Percentiles rank a stretch among this genome's conserved stretches.
Conservation (phyloP, 2,329 filamentous ascomycete genomes). For the Pyricularia grisea region DNA sequence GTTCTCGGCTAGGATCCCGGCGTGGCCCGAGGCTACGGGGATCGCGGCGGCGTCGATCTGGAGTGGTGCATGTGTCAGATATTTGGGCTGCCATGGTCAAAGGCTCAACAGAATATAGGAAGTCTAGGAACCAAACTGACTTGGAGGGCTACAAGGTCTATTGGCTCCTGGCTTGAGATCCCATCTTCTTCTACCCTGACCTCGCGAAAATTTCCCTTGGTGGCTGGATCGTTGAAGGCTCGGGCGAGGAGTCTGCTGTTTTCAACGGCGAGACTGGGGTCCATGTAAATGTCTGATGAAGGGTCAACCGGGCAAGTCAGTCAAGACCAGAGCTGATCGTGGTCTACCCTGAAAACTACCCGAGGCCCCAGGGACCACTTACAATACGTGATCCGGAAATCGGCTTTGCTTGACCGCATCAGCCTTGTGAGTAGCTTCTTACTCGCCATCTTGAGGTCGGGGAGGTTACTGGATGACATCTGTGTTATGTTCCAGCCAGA, state of each 20-base stretch:
- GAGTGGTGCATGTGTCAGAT: neutral
- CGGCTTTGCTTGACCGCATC: neutral
- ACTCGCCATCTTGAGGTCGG: neutral
- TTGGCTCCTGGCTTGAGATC: neutral
- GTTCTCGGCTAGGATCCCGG: neutral
- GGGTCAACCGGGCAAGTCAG: neutral
- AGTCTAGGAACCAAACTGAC: neutral
- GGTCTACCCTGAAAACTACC: neutral
- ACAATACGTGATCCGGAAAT: neutral
- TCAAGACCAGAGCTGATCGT: neutral
- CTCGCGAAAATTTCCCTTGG: neutral
- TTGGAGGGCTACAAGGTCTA: neutral
- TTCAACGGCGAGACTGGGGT: neutral
- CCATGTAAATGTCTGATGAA: neutral
- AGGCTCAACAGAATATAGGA: neutral
- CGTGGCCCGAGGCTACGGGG: neutral
- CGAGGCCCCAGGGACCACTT: neutral
- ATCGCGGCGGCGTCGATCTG: constrained; percentile 1
- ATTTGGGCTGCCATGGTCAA: neutral
- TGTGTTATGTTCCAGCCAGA: neutral
- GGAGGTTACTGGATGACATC: neutral
- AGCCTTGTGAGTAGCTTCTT: neutral
- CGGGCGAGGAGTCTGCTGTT: constrained; percentile 1
- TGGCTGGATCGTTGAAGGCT: neutral
- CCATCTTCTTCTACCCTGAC: neutral